Conservation (phyloP, 2,329 filamentous ascomycete genomes). For the Claviceps purpurea region DNA sequence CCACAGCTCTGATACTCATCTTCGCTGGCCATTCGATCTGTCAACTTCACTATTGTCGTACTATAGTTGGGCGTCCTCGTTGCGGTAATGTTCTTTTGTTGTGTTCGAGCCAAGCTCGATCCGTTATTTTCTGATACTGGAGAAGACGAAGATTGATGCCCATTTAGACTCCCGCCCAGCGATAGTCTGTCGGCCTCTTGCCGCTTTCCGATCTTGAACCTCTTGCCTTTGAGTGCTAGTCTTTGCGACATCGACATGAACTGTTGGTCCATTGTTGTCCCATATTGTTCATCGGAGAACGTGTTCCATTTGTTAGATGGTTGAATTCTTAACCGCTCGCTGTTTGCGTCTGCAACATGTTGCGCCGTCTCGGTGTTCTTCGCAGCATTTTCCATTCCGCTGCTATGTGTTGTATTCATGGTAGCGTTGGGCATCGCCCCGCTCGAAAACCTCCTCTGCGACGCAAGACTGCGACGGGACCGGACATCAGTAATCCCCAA, state of each 20-base stretch:
- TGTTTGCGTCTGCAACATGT: not conserved
- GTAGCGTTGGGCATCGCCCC: not conserved
- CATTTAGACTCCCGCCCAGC: not conserved
- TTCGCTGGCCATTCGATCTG: constrained; percentile 4
- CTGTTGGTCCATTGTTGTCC: constrained; percentile 11
- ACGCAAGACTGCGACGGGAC: not conserved
- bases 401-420: not conserved
- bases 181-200: constrained; percentile 9
- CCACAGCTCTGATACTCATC: constrained; percentile 1
- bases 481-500: not conserved
- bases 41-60: constrained; percentile 9
- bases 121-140: not conserved
- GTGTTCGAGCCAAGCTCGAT: not conserved
- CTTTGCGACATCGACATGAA: constrained; percentile 44
- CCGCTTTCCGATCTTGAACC: constrained; percentile 35
- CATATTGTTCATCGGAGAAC: not conserved
- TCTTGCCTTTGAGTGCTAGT: constrained; percentile 40
- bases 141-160: not conserved
- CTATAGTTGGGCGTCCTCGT: not conserved
- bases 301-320: not conserved
- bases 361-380: not conserved
- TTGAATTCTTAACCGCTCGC: not conserved
- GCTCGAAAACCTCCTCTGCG: not conserved
- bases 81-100: not conserved
- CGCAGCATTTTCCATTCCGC: not conserved